Percentiles rank a stretch among this genome's conserved stretches.
phyloP scores from a whole-genome alignment of 257 asterid genomes.

The Cinchona pubescens region DNA sequence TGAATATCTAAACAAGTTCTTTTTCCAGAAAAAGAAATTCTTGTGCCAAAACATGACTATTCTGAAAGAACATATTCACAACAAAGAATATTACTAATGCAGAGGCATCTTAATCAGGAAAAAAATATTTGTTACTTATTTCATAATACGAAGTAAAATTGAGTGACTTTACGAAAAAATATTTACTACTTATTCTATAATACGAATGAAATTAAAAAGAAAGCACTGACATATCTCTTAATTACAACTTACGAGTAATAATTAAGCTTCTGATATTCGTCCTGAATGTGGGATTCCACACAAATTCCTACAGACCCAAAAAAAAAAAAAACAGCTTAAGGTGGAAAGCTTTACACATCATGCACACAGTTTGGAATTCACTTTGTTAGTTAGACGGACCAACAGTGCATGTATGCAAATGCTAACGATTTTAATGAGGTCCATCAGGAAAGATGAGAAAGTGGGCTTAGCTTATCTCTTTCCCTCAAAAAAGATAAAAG shows the following conservation, averaged over 20 bases:
- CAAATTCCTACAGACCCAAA: background rate
- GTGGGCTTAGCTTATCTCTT: background rate
- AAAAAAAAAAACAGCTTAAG: background rate
- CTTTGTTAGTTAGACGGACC: too few species aligned
- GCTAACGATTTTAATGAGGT: background rate
- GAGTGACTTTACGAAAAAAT: too few species aligned
- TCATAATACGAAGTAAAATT: too few species aligned
- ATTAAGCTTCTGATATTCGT: background rate
- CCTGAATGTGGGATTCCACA: background rate
- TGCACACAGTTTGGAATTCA: background rate
- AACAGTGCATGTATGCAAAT: background rate
- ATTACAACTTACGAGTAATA: too few species aligned
- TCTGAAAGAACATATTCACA: background rate
- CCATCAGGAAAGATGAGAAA: background rate
- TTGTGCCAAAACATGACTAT: too few species aligned
- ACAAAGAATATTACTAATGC: background rate
- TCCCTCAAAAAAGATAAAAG: background rate
- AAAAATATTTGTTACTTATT: too few species aligned
- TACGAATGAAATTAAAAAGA: too few species aligned
- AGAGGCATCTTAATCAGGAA: background rate
- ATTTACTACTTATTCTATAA: too few species aligned
- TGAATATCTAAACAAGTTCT: too few species aligned
- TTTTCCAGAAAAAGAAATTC: too few species aligned
- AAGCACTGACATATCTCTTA: too few species aligned
- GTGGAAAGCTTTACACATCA: constrained; percentile 1